Conservation (phyloP, 257 asterid species). For the Solanum raphanifolium region DNA sequence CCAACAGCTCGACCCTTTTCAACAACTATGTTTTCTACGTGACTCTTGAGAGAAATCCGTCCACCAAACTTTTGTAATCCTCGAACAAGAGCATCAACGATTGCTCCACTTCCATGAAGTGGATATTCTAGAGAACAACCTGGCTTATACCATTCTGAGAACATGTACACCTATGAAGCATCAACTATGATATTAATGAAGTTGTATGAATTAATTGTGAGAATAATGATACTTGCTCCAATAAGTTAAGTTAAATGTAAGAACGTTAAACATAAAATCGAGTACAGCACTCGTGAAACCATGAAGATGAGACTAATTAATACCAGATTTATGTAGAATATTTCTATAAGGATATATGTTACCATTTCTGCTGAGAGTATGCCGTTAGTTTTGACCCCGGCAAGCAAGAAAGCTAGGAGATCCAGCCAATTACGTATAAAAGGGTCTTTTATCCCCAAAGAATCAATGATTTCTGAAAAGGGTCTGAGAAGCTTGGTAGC, state of each 20-base stretch:
- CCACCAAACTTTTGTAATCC: constrained; percentile 86
- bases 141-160: constrained; percentile 95
- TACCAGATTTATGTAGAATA: neutral
- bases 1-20: constrained; percentile 89
- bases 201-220: no score
- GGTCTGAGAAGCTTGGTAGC: constrained; percentile 92
- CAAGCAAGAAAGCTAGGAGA: constrained; percentile 87
- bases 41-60: constrained; percentile 73
- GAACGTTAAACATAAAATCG: no score
- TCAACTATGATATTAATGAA: neutral
- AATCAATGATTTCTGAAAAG: constrained; percentile 68
- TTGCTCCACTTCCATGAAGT: constrained; percentile 81
- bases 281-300: no score
- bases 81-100: constrained; percentile 76
- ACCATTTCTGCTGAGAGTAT: constrained; percentile 95
- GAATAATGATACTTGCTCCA: no score
- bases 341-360: constrained; percentile 2
- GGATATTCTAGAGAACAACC: constrained; percentile 89
- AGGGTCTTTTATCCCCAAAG: constrained; percentile 70
- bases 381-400: constrained; percentile 92
- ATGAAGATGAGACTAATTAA: no score
- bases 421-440: constrained; percentile 89
- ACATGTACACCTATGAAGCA: constrained; percentile 70
- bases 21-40: constrained; percentile 67
- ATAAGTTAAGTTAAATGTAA: no score